phyloP scores from a whole-genome alignment of 2,329 filamentous ascomycete species.

The Trichoderma sp. region DNA sequence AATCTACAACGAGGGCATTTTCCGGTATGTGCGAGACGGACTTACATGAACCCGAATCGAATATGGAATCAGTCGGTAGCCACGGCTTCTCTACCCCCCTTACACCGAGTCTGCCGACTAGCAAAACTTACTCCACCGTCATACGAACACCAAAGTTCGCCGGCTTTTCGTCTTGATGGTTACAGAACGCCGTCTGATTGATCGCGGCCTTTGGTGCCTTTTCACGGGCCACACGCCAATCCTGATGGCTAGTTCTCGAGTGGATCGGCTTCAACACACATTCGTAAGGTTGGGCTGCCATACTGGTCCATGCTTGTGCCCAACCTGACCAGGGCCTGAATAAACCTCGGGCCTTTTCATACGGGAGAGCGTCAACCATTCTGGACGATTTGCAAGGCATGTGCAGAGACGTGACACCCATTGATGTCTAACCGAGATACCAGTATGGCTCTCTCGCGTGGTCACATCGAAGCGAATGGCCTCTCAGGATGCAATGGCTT shows the following conservation, averaged over 20 bases:
- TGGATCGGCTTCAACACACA: not conserved
- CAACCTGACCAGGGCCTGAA: slow-evolving; percentile 12
- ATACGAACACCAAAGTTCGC: not conserved
- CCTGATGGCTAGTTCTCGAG: not conserved
- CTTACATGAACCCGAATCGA: not conserved
- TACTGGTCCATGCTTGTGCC: not conserved
- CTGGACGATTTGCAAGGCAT: not conserved
- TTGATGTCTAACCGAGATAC: not conserved
- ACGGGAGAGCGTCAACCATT: not conserved
- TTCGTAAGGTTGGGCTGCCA: slow-evolving; percentile 11
- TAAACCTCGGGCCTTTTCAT: slow-evolving; percentile 5
- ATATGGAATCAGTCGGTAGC: not conserved
- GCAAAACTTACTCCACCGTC: not conserved
- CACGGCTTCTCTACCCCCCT: not conserved
- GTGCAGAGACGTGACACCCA: not conserved
- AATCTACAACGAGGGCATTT: not conserved
- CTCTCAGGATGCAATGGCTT: not conserved
- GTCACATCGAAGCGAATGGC: not conserved
- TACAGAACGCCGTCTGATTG: not conserved
- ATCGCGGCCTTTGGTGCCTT: not conserved
- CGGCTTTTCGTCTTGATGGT: not conserved
- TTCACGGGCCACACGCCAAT: not conserved
- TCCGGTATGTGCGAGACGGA: not conserved
- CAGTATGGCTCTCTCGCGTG: not conserved
- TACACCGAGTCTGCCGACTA: not conserved